A percentile compares a stretch with the other conserved stretches of the same genome.
Evolutionary conservation across 306 rosid species (phyloP).

Genomic region (Vachellia pachyceras): DNA sequence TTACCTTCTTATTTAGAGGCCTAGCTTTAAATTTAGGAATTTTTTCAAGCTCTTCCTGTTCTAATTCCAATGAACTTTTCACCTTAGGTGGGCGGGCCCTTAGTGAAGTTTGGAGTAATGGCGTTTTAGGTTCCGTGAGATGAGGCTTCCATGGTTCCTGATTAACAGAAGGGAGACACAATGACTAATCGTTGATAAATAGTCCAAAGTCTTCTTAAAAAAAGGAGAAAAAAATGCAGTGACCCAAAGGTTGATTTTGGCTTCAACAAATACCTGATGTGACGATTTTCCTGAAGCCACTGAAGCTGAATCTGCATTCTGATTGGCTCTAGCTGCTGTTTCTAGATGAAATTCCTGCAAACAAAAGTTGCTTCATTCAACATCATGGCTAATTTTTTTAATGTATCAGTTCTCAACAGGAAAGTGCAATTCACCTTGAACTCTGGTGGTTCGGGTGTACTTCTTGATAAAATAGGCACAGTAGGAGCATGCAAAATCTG

Average conservation of each 20-base stretch:
- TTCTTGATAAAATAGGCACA: conserved; percentile 72
- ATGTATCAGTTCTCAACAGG: background rate
- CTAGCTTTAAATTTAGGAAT: conserved; percentile 85
- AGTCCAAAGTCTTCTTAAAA: background rate
- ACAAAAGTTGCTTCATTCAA: conserved; percentile 27
- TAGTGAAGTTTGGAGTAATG: conserved; percentile 77
- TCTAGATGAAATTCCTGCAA: conserved; percentile 90
- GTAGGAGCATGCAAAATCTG: too few species aligned
- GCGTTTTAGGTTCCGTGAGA: conserved; percentile 83
- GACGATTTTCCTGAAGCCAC: conserved; percentile 68
- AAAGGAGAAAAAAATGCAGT: background rate
- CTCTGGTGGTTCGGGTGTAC: conserved; percentile 79
- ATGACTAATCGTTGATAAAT: background rate
- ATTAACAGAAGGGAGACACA: background rate
- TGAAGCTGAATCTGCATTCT: conserved; percentile 71
- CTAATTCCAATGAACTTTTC: conserved; percentile 81
- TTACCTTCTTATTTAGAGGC: conserved; percentile 94
- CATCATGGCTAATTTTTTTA: background rate
- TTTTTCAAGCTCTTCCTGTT: conserved; percentile 85
- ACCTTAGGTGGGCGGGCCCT: conserved; percentile 83
- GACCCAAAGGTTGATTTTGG: background rate
- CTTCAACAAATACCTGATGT: conserved; percentile 59
- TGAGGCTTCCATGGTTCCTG: conserved; percentile 71
- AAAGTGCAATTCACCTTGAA: conserved; percentile 62
- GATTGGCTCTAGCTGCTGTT: conserved; percentile 79